Conservation (phyloP, 352 stramenopile genomes). For the Aphanomyces astaci region DNA sequence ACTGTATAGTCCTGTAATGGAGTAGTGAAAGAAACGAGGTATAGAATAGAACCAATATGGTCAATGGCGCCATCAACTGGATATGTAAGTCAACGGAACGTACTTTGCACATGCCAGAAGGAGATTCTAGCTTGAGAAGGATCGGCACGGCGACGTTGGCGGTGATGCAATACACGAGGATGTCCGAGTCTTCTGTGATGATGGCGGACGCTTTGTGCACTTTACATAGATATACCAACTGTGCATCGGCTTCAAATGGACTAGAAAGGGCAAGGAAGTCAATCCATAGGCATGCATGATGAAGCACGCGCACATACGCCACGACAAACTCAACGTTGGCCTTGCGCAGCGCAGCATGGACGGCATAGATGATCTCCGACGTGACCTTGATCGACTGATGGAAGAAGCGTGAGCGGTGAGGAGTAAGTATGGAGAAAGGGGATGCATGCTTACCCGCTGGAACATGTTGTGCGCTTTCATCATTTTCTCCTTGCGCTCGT, state of each 20-base stretch:
- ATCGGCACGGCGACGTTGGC: constrained; percentile 42
- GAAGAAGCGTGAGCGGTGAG: not conserved
- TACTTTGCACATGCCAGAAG: constrained; percentile 48
- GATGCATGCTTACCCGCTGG: constrained; percentile 30
- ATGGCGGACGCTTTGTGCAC: constrained; percentile 44
- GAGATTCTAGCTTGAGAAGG: constrained; percentile 57
- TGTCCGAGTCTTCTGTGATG: constrained; percentile 74
- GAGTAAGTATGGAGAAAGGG: not conserved
- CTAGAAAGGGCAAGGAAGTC: no score
- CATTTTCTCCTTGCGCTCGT: constrained; percentile 43
- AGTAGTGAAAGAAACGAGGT: no score
- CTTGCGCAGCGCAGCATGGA: constrained; percentile 46
- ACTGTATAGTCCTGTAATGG: no score
- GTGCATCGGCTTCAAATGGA: constrained; percentile 65
- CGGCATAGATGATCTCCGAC: constrained; percentile 43
- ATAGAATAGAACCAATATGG: no score
- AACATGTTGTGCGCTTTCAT: constrained; percentile 53
- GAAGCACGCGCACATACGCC: constrained; percentile 25
- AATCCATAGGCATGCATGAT: no score
- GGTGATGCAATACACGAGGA: constrained; percentile 66
- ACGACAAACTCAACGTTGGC: constrained; percentile 48
- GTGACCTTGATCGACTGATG: constrained; percentile 66
- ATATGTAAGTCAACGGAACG: no score
- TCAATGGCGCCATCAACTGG: no score
- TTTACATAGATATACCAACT: constrained; percentile 80